Evolutionary conservation across 2,329 filamentous ascomycete genomes (phyloP).

Genomic region (Epichloe scottii): DNA sequence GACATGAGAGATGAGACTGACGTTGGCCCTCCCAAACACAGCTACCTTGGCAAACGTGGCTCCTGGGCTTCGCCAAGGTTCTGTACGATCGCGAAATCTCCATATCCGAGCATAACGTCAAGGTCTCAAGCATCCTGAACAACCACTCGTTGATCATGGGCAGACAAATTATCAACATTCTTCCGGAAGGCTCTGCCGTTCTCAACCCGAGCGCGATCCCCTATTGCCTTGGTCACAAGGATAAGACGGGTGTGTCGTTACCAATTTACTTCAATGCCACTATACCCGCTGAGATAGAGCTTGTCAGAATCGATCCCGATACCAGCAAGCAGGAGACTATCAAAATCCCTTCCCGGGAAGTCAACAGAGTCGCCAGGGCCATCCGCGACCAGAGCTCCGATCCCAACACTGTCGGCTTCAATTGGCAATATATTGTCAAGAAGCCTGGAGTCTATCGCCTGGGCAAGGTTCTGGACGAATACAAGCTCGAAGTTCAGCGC

Average conservation of each 20-base stretch:
- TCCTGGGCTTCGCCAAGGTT: slow-evolving; percentile 62
- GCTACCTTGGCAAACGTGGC: slow-evolving; percentile 62
- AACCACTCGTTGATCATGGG: slow-evolving; percentile 90
- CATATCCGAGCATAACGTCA: slow-evolving; percentile 86
- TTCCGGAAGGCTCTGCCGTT: slow-evolving; percentile 87
- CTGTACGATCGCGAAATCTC: slow-evolving; percentile 88
- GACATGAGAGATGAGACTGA: background rate
- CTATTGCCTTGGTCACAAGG: slow-evolving; percentile 63
- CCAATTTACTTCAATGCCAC: slow-evolving; percentile 93
- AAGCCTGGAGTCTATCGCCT: slow-evolving; percentile 82
- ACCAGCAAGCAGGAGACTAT: slow-evolving; percentile 71
- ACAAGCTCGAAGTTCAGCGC: slow-evolving; percentile 83
- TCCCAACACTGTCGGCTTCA: slow-evolving; percentile 45
- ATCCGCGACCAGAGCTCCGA: slow-evolving; percentile 54
- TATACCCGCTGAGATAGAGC: slow-evolving; percentile 73
- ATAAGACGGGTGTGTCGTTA: slow-evolving; percentile 48
- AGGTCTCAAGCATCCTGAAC: slow-evolving; percentile 74
- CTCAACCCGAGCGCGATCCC: slow-evolving; percentile 72
- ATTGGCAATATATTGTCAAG: slow-evolving; percentile 63
- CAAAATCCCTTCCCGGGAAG: slow-evolving; percentile 58
- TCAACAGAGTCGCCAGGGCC: slow-evolving; percentile 61
- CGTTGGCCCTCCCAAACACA: slow-evolving; percentile 17
- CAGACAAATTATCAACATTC: slow-evolving; percentile 93
- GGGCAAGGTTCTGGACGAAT: slow-evolving; percentile 77
- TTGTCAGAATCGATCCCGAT: slow-evolving; percentile 77